Base-by-base conservation (phyloP, 2,329 filamentous ascomycete genomes). In the Fusarium sublunatum region DNA sequence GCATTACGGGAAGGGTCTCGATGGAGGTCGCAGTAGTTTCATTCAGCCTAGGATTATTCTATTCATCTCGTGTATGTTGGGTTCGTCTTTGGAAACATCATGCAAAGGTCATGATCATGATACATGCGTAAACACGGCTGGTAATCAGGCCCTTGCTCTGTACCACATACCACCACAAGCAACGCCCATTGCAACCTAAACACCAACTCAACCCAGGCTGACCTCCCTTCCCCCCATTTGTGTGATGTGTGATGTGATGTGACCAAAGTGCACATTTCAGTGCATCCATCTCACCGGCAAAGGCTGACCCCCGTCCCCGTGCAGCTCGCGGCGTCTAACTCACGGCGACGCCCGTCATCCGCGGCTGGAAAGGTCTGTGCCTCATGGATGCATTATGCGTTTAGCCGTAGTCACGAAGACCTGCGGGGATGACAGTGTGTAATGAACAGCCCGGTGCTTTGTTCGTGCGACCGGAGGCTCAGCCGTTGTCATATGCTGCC, bases 401-500 rank as follows among this genome's bases (percentile, higher is more conserved):
- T 6, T 35, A 61, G 15, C 55, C 55, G 44, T 48, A 13, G 31
- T 12, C 31, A 34, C 31, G 2, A 19, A 19, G 19, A 34, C 31
- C 31, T 31, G 5, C 8, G 10, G 29, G 29, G 38, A 50, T 61
- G 58, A 36, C 57, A 45, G 41, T n/a, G 44, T 65, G 62, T 58
- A 64, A 64, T 57, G 29, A 31, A 19, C 19, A 19, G 19, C 25
- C 7, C 29, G 34, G 29, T 11, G 13, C 61, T 58, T 32, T 31
- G 58, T 65, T 61, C 44, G 50, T 65, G 57, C 50, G 58, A 45
- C 19, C 19, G n/a, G 15, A 8, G 50, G 58, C 58, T 61, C 29
- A 47, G 58, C 35, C 31, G 22, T 48, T 36, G 24, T 42, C 6
- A 32, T 8, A 48, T 48, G 22, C 42, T 22, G 43, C 19, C 34